Percentiles rank a stretch among this genome's conserved stretches.
These are phyloP conservation scores for Neurospora sp. DNA, from an alignment of 495 filamentous ascomycete species.

Conservation along the genomic window DNA sequence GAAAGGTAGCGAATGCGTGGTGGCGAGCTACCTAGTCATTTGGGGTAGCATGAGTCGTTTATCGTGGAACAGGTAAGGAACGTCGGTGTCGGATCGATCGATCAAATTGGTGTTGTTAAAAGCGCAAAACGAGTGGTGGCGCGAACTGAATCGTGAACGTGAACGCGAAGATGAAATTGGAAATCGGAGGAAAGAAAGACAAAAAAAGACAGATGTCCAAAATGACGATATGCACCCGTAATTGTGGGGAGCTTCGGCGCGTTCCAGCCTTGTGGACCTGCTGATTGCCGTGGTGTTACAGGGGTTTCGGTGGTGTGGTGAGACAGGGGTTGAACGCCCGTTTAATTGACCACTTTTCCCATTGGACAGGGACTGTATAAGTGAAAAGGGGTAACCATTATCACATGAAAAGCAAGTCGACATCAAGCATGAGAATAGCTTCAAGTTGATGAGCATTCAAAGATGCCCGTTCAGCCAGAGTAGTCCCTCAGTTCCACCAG, in stretches of 20 bases:
- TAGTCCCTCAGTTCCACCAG: constrained; percentile 94
- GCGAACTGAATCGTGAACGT: not conserved
- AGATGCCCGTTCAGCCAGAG: too few species aligned
- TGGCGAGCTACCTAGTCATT: not conserved
- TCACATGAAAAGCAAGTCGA: not conserved
- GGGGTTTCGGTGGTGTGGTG: not conserved
- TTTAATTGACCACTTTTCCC: not conserved
- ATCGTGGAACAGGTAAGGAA: not conserved
- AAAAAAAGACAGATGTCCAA: constrained; percentile 11
- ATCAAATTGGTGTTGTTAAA: not conserved
- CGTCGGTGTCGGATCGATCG: not conserved
- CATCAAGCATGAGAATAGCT: not conserved
- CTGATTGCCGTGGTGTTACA: not conserved
- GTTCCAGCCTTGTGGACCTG: not conserved
- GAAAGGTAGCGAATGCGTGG: constrained; percentile 6
- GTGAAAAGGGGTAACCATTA: not conserved
- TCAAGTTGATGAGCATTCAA: not conserved
- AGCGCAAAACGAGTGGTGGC: not conserved
- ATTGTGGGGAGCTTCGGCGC: not conserved
- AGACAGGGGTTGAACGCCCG: not conserved
- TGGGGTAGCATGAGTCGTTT: not conserved
- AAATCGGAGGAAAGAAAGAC: not conserved
- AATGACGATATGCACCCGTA: constrained; percentile 2
- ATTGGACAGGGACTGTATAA: not conserved
- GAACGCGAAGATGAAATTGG: not conserved